Evolutionary conservation across 2,329 filamentous ascomycete genomes (phyloP), one percentile per base, ranked within the genome.

Genomic region (Paecilomyces formosus): DNA sequence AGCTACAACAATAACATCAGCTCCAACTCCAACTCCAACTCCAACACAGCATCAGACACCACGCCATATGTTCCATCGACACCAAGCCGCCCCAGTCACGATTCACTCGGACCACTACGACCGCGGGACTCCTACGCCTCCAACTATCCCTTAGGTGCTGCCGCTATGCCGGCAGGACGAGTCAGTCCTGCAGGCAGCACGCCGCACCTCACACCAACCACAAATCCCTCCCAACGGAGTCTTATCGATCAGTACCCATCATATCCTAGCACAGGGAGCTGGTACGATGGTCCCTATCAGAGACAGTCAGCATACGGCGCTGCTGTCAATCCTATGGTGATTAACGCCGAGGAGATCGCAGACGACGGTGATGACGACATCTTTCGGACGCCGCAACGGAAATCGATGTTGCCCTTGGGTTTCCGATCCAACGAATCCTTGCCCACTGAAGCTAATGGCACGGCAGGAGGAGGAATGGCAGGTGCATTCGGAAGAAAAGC

Each of bases 341-440:
- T 94, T 60, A 87, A 96, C 70, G 91, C 92, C 2, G 85, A 89
- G 67, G 86, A 87, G 13, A 92, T 96, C 63, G 84, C 83, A 22
- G 92, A 96, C 70, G 92, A 97, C 68, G 91, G 90, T 28, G 92
- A 96, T 67, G 92, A 96, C 70, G 91, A 88, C 1, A 81, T 94
- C 55, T 80, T 86, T 83, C 65, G 76, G 71, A 54, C 69, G 67
- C 74, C 71, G 66, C 77, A 79, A 70, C 80, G 82, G 60, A 82
- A 79, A 63, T 86, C 88, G 35, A 82, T 87, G 71, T 73, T 88
- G 35, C 85, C 83, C 59, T 74, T 85, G 2, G 79, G 81, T 8
- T 76, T 63, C 52, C 65, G 78, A 45, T 78, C 80, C 22, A 81
- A 59, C 51, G 64, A 68, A 35, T 62, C 56, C 24, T 49, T 64